phyloP scores from a whole-genome alignment of 1,284 basidiomycete species.

The Trametes hirsuta region DNA sequence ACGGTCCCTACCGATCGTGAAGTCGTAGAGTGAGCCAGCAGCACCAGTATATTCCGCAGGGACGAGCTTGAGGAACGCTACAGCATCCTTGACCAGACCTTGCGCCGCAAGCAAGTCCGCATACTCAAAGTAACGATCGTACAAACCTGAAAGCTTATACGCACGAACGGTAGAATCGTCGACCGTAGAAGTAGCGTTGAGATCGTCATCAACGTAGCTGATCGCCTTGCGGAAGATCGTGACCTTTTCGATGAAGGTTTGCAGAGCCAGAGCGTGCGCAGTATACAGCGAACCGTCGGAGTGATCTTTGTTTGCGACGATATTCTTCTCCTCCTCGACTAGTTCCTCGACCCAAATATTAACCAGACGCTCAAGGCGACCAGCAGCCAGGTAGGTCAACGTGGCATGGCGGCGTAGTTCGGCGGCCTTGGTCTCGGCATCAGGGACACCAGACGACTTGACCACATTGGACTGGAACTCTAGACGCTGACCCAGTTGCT shows the following conservation, averaged over 20 bases:
- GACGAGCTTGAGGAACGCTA: constrained; percentile 80
- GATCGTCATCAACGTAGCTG: constrained; percentile 84
- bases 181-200: constrained; percentile 42
- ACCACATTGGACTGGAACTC: constrained; percentile 79
- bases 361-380: constrained; percentile 87
- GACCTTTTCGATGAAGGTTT: constrained; percentile 97
- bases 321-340: constrained; percentile 77
- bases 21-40: constrained; percentile 51
- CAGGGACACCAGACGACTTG: constrained; percentile 51
- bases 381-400: constrained; percentile 90
- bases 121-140: constrained; percentile 96
- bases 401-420: constrained; percentile 89
- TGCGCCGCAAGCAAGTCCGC: constrained; percentile 91
- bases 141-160: constrained; percentile 86
- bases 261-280: constrained; percentile 87
- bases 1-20: constrained; percentile 67
- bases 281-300: constrained; percentile 71
- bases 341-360: constrained; percentile 95
- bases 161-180: constrained; percentile 57
- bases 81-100: constrained; percentile 85
- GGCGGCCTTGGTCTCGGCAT: constrained; percentile 47
- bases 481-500: constrained; percentile 90
- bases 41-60: constrained; percentile 80
- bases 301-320: constrained; percentile 49
- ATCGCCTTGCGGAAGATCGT: constrained; percentile 92